Conservation (phyloP, 257 asterid genomes). For the Craterostigma plantagineum region DNA sequence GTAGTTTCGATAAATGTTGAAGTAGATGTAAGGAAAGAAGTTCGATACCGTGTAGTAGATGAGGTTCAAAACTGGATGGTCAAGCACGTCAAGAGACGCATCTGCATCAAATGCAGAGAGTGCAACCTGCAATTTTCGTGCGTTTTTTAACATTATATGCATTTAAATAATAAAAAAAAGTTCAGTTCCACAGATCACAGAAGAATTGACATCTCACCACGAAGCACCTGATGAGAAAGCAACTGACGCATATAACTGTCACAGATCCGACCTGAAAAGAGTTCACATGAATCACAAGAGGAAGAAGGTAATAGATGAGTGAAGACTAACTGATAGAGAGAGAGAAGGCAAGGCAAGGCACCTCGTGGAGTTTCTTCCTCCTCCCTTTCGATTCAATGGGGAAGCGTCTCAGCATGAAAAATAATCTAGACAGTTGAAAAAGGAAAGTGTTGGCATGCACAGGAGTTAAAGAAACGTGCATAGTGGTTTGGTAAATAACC, state of each 20-base stretch:
- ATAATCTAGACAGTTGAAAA: conserved; percentile 36
- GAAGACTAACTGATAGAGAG: too few species aligned
- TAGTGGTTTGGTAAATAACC: too few species aligned
- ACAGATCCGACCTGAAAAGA: conserved; percentile 66
- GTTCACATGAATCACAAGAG: neutral
- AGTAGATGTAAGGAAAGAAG: neutral
- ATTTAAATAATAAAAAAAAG: too few species aligned
- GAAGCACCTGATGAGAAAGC: conserved; percentile 54
- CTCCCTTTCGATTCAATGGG: conserved; percentile 92
- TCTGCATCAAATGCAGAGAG: conserved; percentile 43
- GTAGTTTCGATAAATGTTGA: neutral
- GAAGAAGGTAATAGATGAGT: neutral
- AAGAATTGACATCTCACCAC: conserved; percentile 32
- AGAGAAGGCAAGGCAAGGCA: conserved; percentile 11
- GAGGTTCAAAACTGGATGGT: conserved; percentile 46
- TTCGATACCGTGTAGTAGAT: conserved; percentile 36
- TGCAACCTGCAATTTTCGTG: conserved; percentile 22
- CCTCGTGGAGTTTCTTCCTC: conserved; percentile 92
- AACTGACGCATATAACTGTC: conserved; percentile 54
- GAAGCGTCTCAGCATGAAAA: conserved; percentile 77
- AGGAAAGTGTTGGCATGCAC: neutral
- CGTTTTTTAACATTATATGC: too few species aligned
- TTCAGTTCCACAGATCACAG: too few species aligned
- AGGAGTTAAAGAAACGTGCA: conserved; percentile 2
- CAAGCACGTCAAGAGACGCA: conserved; percentile 46